Evolutionary conservation across 441 rosid species (phyloP), one percentile per base, ranked within the genome.

Genomic region (Euphorbia corollata): DNA sequence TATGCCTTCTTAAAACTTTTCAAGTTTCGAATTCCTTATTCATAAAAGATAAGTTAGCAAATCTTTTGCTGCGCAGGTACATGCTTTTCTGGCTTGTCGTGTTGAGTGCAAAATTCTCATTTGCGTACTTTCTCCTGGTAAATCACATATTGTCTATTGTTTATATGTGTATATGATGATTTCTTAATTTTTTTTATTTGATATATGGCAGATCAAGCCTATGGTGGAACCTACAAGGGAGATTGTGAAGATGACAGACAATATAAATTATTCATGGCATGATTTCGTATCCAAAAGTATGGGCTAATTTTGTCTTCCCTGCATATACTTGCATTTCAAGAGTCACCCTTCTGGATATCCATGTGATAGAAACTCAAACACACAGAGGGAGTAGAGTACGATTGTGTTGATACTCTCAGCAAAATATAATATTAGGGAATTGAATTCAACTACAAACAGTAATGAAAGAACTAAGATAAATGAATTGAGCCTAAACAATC

Each of bases 111-210:
- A 95, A 95, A 77, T 95, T 95, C 70, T 83, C 92, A 62, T 95
- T 95, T 77, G 95, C 97, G 1, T 95, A 92, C 80, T 95, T 95
- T 82, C 92, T 90, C 58, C 88, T 79, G 98, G 99, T 90, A 64
- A 61, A 82, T 80, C 59, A 45, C 65, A 50, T 47, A 51, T 68
- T 23, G 74, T 27, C 54, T 61, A 39, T 24, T 16, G 19, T 39
- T 58, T 27, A 50, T 18, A 32, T 20, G 12, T 5, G 2, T 19
- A 27, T 2, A 19, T 50, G 10, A 11, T 64, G 3, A 38, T 60
- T 65, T 73, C 55, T 80, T 45, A 61, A 62, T 66, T 0, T 51
- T 69, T 72, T 8, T 56, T 64, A 22, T 19, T 61, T 66, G 61
- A 53, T 53, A 68, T 69, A 77, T 74, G 75, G 79, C 88, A 95